Base-by-base conservation (phyloP, 2,329 filamentous ascomycete genomes). In the Lachnum nothofagi region DNA sequence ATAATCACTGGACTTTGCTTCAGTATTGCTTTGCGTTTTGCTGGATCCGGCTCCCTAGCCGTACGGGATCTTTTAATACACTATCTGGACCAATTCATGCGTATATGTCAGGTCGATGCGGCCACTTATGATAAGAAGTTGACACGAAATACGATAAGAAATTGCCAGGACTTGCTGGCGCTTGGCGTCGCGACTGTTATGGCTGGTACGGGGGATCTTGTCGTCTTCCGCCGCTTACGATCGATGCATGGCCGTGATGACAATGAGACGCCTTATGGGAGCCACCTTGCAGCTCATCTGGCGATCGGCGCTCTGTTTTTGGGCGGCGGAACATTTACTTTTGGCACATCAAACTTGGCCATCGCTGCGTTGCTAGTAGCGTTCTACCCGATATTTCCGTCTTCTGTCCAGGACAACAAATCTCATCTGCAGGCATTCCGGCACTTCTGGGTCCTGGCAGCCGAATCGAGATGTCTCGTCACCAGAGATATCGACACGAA, bases 381-480 rank as follows among this genome's bases (percentile, higher is more conserved):
- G 1, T 95, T 98, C 67, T 98, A 98, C 63, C 93, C 93, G 0
- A 77, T 96, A 17, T 96, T 95, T 65, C 93, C 93, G 0, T 85
- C 81, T 8, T 85, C 82, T 24, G 88, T 97, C 2, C 86, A 95
- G 61, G 93, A 98, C 70, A 97, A 97, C 64, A 86, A 88, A 56
- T 90, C 89, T 9, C 93, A 98, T 62, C 76, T 98, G 5, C 93
- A 98, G 71, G 93, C 94, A 3, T 93, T 98, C 71, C 83, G 94
- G 4, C 91, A 98, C 68, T 87, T 98, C 63, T 98, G 93, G 93
- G 91, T 95, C 9, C 76, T 98, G 3, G 93, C 93, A 1, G 85
- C 88, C 0, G 93, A 98, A 62, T 82, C 89, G 8, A 81, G 94
- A 44, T 97, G 91, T 64, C 78, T 98, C 0, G 81, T 98, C 1